phyloP scores from a whole-genome alignment of 345 rosid genomes.

The Xanthoceras sorbifolium region DNA sequence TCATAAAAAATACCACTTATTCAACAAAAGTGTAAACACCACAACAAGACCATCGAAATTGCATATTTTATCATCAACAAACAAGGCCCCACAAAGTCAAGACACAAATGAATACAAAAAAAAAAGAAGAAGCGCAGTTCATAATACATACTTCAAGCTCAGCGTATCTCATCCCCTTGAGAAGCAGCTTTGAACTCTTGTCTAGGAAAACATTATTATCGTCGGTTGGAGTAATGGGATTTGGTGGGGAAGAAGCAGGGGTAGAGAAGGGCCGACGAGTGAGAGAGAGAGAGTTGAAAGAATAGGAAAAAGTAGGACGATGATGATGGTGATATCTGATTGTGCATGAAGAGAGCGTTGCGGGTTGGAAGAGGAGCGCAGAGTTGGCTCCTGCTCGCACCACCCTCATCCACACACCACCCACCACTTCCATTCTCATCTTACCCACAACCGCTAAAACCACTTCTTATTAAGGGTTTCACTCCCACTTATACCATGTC shows the following conservation, averaged over 20 bases:
- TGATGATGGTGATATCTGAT: background rate
- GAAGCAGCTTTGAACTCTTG: slow-evolving; percentile 47
- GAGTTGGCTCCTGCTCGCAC: slow-evolving; percentile 25
- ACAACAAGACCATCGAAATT: background rate
- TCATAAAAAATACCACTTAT: background rate
- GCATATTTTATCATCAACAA: background rate
- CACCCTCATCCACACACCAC: slow-evolving; percentile 48
- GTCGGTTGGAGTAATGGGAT: slow-evolving; percentile 11
- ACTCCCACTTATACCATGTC: background rate
- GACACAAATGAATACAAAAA: background rate
- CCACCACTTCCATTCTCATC: slow-evolving; percentile 42
- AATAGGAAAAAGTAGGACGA: slow-evolving; percentile 16
- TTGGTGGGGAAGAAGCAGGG: slow-evolving; percentile 27
- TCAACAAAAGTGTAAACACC: background rate
- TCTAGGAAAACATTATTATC: slow-evolving; percentile 18
- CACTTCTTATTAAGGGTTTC: background rate
- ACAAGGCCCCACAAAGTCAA: background rate
- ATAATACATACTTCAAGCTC: slow-evolving; percentile 59
- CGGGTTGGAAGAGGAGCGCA: slow-evolving; percentile 18
- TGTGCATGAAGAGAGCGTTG: slow-evolving; percentile 13
- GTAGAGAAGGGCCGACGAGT: slow-evolving; percentile 28
- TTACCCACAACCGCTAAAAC: background rate
- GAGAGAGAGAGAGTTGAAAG: slow-evolving; percentile 21
- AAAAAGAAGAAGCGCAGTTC: background rate
- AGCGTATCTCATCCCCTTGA: slow-evolving; percentile 72